A percentile compares a stretch with the other conserved stretches of the same genome.
Evolutionary conservation across 345 rosid genomes (phyloP).

Genomic region (Salix koriyanagi): DNA sequence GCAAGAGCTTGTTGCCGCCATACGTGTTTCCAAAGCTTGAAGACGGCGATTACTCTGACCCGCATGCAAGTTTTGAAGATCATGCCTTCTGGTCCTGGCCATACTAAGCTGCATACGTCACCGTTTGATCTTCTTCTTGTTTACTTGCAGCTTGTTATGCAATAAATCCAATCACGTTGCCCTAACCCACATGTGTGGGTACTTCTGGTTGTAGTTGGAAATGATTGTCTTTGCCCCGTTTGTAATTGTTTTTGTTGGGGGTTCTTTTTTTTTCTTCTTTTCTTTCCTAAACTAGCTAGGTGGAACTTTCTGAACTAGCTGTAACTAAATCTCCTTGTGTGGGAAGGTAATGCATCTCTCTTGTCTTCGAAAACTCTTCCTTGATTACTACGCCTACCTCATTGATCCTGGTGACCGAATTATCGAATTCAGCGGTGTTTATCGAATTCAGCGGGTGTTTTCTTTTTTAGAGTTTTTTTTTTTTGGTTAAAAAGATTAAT

Average conservation of each 20-base stretch:
- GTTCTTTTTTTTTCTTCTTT: background rate
- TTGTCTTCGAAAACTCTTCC: background rate
- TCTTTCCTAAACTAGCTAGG: background rate
- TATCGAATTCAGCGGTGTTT: too few species aligned
- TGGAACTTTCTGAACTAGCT: conserved; percentile 6
- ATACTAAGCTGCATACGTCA: conserved; percentile 15
- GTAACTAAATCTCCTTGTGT: conserved; percentile 24
- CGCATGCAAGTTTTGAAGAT: conserved; percentile 27
- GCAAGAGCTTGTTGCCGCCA: conserved; percentile 24
- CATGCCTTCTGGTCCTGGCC: conserved; percentile 34
- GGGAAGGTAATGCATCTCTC: background rate
- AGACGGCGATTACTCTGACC: conserved; percentile 28
- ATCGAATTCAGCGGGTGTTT: too few species aligned
- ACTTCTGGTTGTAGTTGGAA: conserved; percentile 14
- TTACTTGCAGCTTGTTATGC: conserved; percentile 1
- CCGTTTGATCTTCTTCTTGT: background rate
- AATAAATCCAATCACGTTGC: conserved; percentile 18
- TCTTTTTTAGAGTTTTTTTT: too few species aligned
- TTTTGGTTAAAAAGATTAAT: too few species aligned
- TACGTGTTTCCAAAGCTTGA: conserved; percentile 36
- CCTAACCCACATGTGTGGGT: conserved; percentile 13
- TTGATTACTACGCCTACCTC: background rate
- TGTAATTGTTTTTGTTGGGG: conserved; percentile 19
- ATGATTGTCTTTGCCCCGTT: conserved; percentile 9
- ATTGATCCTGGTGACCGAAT: background rate